Percentiles rank a stretch among this genome's conserved stretches.
Conservation (phyloP, 768 basidiomycete species). For the Suillus spraguei region DNA sequence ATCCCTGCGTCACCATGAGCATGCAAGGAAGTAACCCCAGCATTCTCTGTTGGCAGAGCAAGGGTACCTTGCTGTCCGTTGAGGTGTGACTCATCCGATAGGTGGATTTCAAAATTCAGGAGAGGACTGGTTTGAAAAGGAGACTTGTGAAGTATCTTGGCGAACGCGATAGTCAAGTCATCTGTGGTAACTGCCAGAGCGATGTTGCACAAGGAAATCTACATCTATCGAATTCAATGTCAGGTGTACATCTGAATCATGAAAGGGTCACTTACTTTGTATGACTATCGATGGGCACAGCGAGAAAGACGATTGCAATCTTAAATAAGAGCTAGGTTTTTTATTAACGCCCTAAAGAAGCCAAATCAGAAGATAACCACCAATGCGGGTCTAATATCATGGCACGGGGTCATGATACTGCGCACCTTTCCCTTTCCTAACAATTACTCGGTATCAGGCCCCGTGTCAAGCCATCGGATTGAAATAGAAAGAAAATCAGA, state of each 20-base stretch:
- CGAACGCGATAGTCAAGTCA: conserved; percentile 36
- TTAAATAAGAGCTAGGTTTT: neutral
- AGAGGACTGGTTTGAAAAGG: conserved; percentile 32
- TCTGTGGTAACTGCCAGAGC: conserved; percentile 28
- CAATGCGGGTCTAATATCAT: neutral
- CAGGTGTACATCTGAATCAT: neutral
- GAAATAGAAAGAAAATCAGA: conserved; percentile 20
- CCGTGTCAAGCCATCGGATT: neutral
- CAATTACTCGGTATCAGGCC: neutral
- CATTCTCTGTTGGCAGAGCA: conserved; percentile 27
- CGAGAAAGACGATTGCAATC: neutral
- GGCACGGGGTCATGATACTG: neutral
- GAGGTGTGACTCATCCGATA: neutral
- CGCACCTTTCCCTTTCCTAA: conserved; percentile 1
- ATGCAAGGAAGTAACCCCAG: conserved; percentile 27
- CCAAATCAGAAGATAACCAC: neutral
- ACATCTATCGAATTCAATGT: conserved; percentile 26
- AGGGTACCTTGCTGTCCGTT: conserved; percentile 35
- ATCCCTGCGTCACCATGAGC: conserved; percentile 29
- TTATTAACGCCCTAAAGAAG: neutral
- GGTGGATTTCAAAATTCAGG: conserved; percentile 36
- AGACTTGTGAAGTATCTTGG: conserved; percentile 33
- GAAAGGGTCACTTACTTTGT: conserved; percentile 3
- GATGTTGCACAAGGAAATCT: conserved; percentile 37
- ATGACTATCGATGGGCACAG: neutral